phyloP scores from a whole-genome alignment of 2,329 filamentous ascomycete species.

The Aspergillus brasiliensis region DNA sequence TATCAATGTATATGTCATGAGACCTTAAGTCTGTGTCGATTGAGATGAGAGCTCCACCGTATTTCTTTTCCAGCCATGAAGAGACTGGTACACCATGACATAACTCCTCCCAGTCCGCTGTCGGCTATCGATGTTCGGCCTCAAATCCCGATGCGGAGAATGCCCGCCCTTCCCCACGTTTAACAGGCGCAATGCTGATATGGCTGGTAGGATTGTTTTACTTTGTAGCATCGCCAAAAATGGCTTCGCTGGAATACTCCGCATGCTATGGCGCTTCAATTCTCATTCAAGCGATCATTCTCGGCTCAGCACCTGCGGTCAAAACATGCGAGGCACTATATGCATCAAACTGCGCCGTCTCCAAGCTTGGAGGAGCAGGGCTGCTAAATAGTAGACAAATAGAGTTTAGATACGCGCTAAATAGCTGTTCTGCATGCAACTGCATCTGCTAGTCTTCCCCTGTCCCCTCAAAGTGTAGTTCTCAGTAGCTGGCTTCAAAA shows the following conservation, averaged over 20 bases:
- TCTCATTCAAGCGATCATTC: constrained; percentile 49
- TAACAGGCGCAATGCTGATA: neutral
- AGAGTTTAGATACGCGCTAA: neutral
- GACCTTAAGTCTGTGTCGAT: too few species aligned
- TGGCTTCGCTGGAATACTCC: constrained; percentile 22
- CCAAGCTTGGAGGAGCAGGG: neutral
- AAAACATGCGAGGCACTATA: constrained; percentile 54
- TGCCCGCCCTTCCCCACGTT: constrained; percentile 14
- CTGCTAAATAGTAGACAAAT: neutral
- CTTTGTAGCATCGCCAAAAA: neutral
- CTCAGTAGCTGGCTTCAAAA: too few species aligned
- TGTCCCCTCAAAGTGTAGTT: too few species aligned
- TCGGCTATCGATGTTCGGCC: constrained; percentile 14
- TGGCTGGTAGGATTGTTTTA: neutral
- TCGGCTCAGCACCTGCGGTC: constrained; percentile 63
- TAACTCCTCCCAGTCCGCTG: neutral
- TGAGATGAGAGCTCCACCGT: neutral
- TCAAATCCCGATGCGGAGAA: constrained; percentile 20
- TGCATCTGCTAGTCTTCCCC: neutral
- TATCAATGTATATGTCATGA: neutral
- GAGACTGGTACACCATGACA: neutral
- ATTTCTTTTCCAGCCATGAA: neutral
- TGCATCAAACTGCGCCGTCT: neutral
- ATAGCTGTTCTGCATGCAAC: neutral
- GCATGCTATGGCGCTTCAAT: constrained; percentile 5